Percentiles rank a stretch among this genome's conserved stretches.
Conservation (phyloP, 2,329 filamentous ascomycete genomes). For the Ceratocystiopsis brevicomis region DNA sequence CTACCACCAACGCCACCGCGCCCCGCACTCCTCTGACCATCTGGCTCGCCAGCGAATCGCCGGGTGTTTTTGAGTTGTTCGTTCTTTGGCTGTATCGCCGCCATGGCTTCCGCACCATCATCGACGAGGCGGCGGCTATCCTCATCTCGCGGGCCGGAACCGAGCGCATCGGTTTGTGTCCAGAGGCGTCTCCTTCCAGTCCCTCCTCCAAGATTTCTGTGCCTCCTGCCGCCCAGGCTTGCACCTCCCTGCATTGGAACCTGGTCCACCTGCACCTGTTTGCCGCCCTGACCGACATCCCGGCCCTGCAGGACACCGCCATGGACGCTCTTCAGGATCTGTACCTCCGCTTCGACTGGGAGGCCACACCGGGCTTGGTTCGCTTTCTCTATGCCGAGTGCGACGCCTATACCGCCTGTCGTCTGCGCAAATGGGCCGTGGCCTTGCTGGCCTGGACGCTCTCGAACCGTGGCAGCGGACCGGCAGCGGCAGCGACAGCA, state of each 20-base stretch:
- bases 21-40: constrained; percentile 7
- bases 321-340: constrained; percentile 41
- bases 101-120: constrained; percentile 21
- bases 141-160: constrained; percentile 9
- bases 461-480: constrained; percentile 8
- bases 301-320: constrained; percentile 33
- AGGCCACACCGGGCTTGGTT: constrained; percentile 32
- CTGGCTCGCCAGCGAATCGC: constrained; percentile 25
- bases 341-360: constrained; percentile 39
- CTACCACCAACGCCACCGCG: constrained; percentile 6
- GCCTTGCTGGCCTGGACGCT: constrained; percentile 41
- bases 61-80: constrained; percentile 34
- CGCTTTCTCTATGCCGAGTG: constrained; percentile 34
- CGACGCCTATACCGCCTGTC: constrained; percentile 27
- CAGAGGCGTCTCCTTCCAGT: too few relatives aligned
- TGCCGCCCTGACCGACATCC: constrained; percentile 30
- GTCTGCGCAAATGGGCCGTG: constrained; percentile 39
- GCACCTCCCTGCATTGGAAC: constrained; percentile 28
- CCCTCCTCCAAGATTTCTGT: too few relatives aligned
- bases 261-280: constrained; percentile 39
- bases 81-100: constrained; percentile 31
- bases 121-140: constrained; percentile 21
- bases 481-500: too few relatives aligned
- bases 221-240: too few relatives aligned
- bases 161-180: background rate